Evolutionary conservation across 2,329 filamentous ascomycete species (phyloP), one percentile per base, ranked within the genome.

Genomic region (Colletotrichum sidae): DNA sequence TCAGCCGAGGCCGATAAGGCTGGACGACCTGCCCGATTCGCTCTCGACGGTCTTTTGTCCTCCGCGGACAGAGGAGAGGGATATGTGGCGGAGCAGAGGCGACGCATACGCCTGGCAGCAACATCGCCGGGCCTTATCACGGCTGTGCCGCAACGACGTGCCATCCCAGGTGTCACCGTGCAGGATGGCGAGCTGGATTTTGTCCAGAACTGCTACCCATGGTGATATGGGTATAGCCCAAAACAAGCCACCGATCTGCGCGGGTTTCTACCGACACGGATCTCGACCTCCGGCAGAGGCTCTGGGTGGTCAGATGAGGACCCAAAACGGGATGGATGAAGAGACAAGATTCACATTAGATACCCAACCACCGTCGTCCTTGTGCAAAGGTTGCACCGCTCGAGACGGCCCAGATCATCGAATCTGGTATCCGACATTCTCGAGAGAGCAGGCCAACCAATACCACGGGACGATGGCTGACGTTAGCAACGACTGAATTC

Each of bases 1-100:
- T 46, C 39, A 51, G 62, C 37, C 45, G 52, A 57, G 53, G 38
- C 46, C 17, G 33, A 44, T 33, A 6, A 47, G 41, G 37, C 41
- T 49, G 45, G 13, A 45, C 33, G 47, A 63, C 37, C 63, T 66
- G 52, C 53, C 47, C 52, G 37, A 49, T 63, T 66, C 47, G 52
- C 59, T 57, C 41, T 53, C 47, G 12, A 41, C 33, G 1, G 13
- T 15, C 12, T 44, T n/a, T 8, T 34, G n/a, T 44, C 33, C 13
- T 33, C 5, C 15, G 6, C 15, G 34, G n/a, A 35, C 17, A 12
- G 12, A 11, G 11, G 38, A 51, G 17, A 13, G 17, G 12, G 51
- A 33, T n/a, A 25, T 13, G 38, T 12, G 46, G 52, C 25, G 46
- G 52, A 41, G 50, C 17, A 39, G 34, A 33, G 33, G 9, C 46